phyloP scores from a whole-genome alignment of 768 basidiomycete species.

The Tricholoma saponaceum region DNA sequence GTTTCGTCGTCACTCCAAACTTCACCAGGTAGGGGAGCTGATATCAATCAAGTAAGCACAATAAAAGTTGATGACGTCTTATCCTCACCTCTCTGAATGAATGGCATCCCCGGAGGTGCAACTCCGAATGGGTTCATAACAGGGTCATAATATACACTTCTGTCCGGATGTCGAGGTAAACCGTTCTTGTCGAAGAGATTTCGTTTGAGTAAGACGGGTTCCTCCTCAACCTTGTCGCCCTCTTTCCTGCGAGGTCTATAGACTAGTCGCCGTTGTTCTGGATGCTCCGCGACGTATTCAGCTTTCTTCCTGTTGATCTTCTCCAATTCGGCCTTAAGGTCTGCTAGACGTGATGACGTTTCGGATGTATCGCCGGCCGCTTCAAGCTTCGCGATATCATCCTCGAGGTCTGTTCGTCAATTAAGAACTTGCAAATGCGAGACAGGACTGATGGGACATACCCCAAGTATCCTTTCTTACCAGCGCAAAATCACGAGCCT shows the following conservation, averaged over 20 bases:
- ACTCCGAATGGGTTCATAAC: constrained; percentile 93
- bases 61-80: background rate
- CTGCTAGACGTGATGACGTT: constrained; percentile 61
- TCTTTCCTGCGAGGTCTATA: constrained; percentile 55
- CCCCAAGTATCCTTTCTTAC: constrained; percentile 94
- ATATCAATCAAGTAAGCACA: background rate
- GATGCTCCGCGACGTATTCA: constrained; percentile 89
- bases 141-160: constrained; percentile 89
- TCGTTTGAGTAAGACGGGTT: constrained; percentile 42
- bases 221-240: constrained; percentile 37
- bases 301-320: constrained; percentile 85
- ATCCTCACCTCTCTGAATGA: constrained; percentile 78
- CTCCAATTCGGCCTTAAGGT: constrained; percentile 74
- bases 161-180: constrained; percentile 83
- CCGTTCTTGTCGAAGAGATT: constrained; percentile 82
- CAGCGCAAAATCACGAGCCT: constrained; percentile 82
- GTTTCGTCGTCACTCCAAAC: constrained; percentile 59
- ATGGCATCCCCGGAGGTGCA: constrained; percentile 97
- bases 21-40: constrained; percentile 63
- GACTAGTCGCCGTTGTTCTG: constrained; percentile 84
- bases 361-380: constrained; percentile 36
- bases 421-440: background rate
- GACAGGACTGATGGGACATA: constrained; percentile 21
- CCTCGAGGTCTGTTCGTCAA: constrained; percentile 62
- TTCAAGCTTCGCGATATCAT: constrained; percentile 71